Percentiles rank a stretch among this genome's conserved stretches.
These are phyloP conservation scores for Candida taoyuanica DNA, from an alignment of 805 yeast species.

Conservation along the genomic window DNA sequence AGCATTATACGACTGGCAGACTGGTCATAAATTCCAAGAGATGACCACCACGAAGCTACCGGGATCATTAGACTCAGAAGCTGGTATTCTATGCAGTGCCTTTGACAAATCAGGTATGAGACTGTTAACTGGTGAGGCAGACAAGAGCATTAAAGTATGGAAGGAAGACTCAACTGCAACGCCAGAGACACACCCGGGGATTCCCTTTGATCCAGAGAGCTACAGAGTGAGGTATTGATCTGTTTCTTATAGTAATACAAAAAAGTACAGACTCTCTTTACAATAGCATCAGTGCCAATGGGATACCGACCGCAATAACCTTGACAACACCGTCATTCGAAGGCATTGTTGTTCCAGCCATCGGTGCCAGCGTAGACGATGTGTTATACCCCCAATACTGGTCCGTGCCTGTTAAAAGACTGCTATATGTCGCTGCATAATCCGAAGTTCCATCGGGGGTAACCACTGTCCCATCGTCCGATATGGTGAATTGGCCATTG, in stretches of 20 bases:
- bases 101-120: slow-evolving; percentile 81
- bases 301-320: slow-evolving; percentile 3
- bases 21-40: slow-evolving; percentile 60
- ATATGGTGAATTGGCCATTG: slow-evolving; percentile 9
- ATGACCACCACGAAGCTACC: slow-evolving; percentile 52
- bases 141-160: slow-evolving; percentile 81
- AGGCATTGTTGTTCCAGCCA: slow-evolving; percentile 12
- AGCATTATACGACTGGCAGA: slow-evolving; percentile 71
- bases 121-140: slow-evolving; percentile 84
- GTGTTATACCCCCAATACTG: slow-evolving; percentile 12
- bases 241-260: too few species aligned
- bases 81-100: slow-evolving; percentile 61
- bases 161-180: slow-evolving; percentile 37
- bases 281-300: slow-evolving; percentile 4
- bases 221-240: slow-evolving; percentile 19
- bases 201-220: slow-evolving; percentile 19
- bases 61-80: slow-evolving; percentile 65
- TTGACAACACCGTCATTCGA: slow-evolving; percentile 2
- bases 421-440: slow-evolving; percentile 2
- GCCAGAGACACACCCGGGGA: slow-evolving; percentile 24
- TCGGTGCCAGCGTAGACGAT: slow-evolving; percentile 7
- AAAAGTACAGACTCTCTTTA: neutral
- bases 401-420: slow-evolving; percentile 6
- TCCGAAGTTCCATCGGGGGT: slow-evolving; percentile 6
- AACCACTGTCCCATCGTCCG: slow-evolving; percentile 7